Conservation (phyloP, 176 grass and related monocot species). For the Musa acuminata region DNA sequence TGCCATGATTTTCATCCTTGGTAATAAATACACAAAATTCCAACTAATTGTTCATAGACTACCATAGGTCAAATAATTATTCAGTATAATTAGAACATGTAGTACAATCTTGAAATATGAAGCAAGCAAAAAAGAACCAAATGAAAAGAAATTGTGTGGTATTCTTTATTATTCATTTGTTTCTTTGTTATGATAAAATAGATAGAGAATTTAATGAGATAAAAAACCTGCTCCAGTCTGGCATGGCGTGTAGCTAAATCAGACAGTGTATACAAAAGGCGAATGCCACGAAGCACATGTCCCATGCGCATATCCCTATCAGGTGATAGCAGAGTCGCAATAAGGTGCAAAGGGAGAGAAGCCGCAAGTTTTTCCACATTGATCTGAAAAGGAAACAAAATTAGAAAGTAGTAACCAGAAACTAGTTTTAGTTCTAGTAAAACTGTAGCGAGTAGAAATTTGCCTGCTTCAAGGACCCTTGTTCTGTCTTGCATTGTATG, state of each 20-base stretch:
- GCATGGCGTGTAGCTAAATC: conserved; percentile 71
- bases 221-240: conserved; percentile 82
- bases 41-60: background rate
- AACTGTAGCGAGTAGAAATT: conserved; percentile 6
- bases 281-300: conserved; percentile 65
- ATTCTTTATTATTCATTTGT: background rate
- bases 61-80: background rate
- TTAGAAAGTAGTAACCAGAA: background rate
- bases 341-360: conserved; percentile 66
- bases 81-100: background rate
- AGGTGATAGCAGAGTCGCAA: conserved; percentile 60
- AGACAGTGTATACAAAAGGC: conserved; percentile 72
- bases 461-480: conserved; percentile 50
- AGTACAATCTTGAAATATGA: background rate
- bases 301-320: conserved; percentile 40
- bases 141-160: background rate
- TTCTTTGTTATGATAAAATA: background rate
- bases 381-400: conserved; percentile 36
- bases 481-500: conserved; percentile 47
- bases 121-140: background rate
- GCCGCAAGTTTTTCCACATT: conserved; percentile 76
- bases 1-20: background rate
- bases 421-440: background rate
- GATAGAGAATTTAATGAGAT: background rate
- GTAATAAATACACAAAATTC: background rate